Evolutionary conservation across 768 basidiomycete genomes (phyloP).

Genomic region (Pseudohyphozyma bogoriensis): DNA sequence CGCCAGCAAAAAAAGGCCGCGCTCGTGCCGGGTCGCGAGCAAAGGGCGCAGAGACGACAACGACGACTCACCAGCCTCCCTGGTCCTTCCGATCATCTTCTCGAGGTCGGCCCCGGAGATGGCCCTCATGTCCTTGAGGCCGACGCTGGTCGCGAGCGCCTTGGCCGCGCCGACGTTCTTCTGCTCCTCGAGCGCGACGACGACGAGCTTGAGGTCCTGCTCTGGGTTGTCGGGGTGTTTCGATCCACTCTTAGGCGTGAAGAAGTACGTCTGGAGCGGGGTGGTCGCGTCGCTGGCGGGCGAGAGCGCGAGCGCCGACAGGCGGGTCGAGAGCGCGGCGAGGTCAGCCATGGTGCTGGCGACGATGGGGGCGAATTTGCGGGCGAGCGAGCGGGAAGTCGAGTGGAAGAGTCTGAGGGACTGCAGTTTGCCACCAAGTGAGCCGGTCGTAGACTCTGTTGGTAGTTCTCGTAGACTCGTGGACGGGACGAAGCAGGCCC

Average conservation of each 20-base stretch:
- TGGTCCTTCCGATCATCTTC: slow-evolving; percentile 24
- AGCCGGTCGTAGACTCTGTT: too few relatives aligned
- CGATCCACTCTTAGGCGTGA: slow-evolving; percentile 32
- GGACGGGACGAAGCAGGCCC: too few relatives aligned
- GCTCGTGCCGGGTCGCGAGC: background rate
- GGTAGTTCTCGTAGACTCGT: too few relatives aligned
- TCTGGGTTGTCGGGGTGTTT: slow-evolving; percentile 24
- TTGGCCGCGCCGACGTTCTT: slow-evolving; percentile 33
- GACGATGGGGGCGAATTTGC: slow-evolving; percentile 9
- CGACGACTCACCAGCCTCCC: slow-evolving; percentile 16
- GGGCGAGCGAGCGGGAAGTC: background rate
- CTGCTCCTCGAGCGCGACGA: slow-evolving; percentile 27
- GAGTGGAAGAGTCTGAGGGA: background rate
- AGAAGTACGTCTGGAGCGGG: slow-evolving; percentile 26
- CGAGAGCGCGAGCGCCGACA: slow-evolving; percentile 11
- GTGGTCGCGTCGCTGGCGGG: background rate
- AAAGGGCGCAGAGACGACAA: background rate
- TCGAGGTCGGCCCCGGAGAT: slow-evolving; percentile 26
- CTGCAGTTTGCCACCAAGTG: too few relatives aligned
- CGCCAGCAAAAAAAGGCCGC: background rate
- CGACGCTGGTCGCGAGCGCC: slow-evolving; percentile 25
- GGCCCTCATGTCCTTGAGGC: slow-evolving; percentile 34
- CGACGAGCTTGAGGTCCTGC: slow-evolving; percentile 28
- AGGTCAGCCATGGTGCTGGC: slow-evolving; percentile 18
- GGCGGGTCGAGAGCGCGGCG: slow-evolving; percentile 6